Evolutionary conservation across 805 yeast genomes (phyloP).

Genomic region (Gaillardinia entomophila): DNA sequence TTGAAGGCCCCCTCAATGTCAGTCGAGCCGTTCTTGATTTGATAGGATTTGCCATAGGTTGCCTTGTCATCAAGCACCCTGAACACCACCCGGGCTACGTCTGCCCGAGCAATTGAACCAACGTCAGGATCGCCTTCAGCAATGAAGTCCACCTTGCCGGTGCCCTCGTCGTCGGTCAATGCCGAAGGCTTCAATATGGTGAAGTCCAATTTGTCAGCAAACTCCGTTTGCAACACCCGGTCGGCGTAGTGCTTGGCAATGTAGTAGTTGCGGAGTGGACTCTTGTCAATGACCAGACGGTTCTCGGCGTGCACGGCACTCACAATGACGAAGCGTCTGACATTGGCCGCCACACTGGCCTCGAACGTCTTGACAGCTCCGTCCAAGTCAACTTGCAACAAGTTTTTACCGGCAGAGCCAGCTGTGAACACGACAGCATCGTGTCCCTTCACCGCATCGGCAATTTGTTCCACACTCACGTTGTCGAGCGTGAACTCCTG

Average conservation of each 20-base stretch:
- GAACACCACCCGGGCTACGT: conserved; percentile 47
- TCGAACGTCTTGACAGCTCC: conserved; percentile 55
- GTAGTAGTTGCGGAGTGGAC: conserved; percentile 40
- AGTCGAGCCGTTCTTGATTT: conserved; percentile 38
- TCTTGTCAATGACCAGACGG: conserved; percentile 38
- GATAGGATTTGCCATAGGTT: conserved; percentile 39
- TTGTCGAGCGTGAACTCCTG: conserved; percentile 34
- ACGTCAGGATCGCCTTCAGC: conserved; percentile 11
- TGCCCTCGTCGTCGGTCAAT: conserved; percentile 33
- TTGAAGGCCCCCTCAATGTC: conserved; percentile 8
- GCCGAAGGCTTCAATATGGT: conserved; percentile 54
- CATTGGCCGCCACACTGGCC: conserved; percentile 41
- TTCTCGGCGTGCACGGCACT: conserved; percentile 54
- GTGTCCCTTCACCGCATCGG: conserved; percentile 35
- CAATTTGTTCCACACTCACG: conserved; percentile 26
- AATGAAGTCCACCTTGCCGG: conserved; percentile 41
- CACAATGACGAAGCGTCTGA: conserved; percentile 44
- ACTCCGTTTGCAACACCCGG: conserved; percentile 30
- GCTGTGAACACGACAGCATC: conserved; percentile 58
- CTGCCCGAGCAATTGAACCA: conserved; percentile 40
- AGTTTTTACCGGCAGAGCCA: conserved; percentile 56
- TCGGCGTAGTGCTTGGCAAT: conserved; percentile 63
- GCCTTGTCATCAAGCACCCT: conserved; percentile 27
- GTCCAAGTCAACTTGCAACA: conserved; percentile 54
- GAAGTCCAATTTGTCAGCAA: conserved; percentile 38